Conservation (phyloP, 208 protist species). For the Crithidia fasciculata region DNA sequence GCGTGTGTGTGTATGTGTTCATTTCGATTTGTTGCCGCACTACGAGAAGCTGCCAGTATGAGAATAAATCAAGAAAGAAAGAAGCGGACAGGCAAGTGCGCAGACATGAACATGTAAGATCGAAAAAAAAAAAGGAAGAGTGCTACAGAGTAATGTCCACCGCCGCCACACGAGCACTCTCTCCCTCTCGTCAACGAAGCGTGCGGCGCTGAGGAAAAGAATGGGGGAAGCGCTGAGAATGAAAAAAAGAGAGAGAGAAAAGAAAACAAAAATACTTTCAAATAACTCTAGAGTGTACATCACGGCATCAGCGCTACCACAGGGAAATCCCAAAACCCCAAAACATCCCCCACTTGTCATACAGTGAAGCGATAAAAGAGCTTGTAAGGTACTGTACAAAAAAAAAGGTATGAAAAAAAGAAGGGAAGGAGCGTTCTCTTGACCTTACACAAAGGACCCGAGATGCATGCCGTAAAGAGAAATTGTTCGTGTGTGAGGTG, state of each 20-base stretch:
- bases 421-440: neutral
- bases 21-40: neutral
- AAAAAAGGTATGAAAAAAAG: neutral
- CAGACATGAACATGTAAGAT: neutral
- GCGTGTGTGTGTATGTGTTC: neutral
- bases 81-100: too few relatives aligned
- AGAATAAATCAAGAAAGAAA: too few relatives aligned
- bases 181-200: too few relatives aligned
- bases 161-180: too few relatives aligned
- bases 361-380: neutral
- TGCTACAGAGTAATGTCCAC: too few relatives aligned
- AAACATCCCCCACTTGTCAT: too few relatives aligned
- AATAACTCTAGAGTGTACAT: too few relatives aligned
- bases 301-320: too few relatives aligned
- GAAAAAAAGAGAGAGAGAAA: neutral
- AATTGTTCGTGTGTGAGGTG: neutral
- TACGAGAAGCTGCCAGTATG: neutral
- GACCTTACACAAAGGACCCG: too few relatives aligned
- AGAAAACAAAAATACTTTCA: neutral
- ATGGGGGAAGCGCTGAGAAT: neutral
- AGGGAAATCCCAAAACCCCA: too few relatives aligned
- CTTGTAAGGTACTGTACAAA: neutral
- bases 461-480: neutral
- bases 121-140: neutral
- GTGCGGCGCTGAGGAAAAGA: neutral